Base-by-base conservation (phyloP, 495 filamentous ascomycete species). In the Penicillium coffeae region DNA sequence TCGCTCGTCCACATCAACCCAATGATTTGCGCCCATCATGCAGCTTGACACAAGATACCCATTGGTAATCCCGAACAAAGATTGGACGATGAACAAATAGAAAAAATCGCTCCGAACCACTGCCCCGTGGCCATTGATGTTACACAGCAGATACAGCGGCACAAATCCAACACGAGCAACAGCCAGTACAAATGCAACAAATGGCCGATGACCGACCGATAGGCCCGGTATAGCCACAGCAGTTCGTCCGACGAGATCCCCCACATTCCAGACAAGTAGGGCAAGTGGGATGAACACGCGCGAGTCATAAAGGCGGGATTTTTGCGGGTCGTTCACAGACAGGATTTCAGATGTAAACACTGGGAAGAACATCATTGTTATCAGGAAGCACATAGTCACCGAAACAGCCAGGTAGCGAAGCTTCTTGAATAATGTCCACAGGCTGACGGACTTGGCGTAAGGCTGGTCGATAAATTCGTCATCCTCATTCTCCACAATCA, bases 261-360 rank as follows among this genome's bases (percentile, higher is more conserved):
- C 93, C 5, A 83, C 56, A 56, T 97, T 99, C 93, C 93, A 99
- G 55, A 95, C 78, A 21, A 99, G 79, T 68, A 97, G 96, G 8
- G 77, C 88, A 3, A 96, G 74, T 1, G 93, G 91, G 42, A 96
- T 89, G 68, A 97, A 99, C 27, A 82, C 80, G 3, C 83, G 71
- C 0, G 85, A 80, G 21, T 80, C 74, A 48, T 89, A 84, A 20
- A 96, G 63, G n/a, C 77, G 71, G 12, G 81, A 72, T 1, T 77
- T 63, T 15, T 70, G 59, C 1, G 64, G 33, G 3, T 70, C 54
- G n/a, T 72, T 72, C 6, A 93, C 83, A 3, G 88, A 90, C 20
- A 83, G 54, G 55, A 96, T 90, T 58, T 84, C 77, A 43, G 85
- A 78, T 0, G 93, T 97, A 69, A 89, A 96, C 35, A 96, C 87